Conservation (phyloP, 2,329 filamentous ascomycete species). For the Fusarium sp. region DNA sequence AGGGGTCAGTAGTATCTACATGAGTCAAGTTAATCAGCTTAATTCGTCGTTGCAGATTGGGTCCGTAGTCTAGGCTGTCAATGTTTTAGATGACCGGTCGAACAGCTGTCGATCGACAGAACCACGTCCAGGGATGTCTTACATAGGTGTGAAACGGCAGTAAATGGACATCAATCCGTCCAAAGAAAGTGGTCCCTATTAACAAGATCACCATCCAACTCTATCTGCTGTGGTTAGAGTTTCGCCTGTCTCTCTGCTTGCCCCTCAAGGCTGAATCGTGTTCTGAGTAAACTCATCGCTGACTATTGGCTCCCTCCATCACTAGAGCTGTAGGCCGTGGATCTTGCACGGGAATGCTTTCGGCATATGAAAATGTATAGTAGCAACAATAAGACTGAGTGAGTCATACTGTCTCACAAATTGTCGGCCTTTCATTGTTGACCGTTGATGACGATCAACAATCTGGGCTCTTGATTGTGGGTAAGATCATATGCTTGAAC, state of each 20-base stretch:
- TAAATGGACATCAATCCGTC: slow-evolving; percentile 1
- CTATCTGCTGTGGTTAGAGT: slow-evolving; percentile 17
- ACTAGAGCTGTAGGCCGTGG: slow-evolving; percentile 21
- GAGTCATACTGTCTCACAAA: slow-evolving; percentile 16
- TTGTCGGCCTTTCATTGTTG: not conserved
- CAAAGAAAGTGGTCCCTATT: slow-evolving; percentile 3
- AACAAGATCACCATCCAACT: slow-evolving; percentile 18
- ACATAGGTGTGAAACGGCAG: slow-evolving; percentile 13
- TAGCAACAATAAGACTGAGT: not conserved
- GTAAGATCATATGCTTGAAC: slow-evolving; percentile 4
- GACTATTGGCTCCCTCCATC: slow-evolving; percentile 26
- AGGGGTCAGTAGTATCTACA: slow-evolving; percentile 11
- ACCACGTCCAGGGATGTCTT: not conserved
- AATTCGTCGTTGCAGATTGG: not conserved
- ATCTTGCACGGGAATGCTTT: slow-evolving; percentile 5
- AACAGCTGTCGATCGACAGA: slow-evolving; percentile 5
- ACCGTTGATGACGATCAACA: slow-evolving; percentile 13
- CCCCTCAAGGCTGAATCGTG: slow-evolving; percentile 32
- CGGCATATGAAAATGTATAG: not conserved
- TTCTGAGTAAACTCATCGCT: not conserved
- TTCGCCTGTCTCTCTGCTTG: slow-evolving; percentile 23
- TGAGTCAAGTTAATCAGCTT: slow-evolving; percentile 28
- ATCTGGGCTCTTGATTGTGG: slow-evolving; percentile 16
- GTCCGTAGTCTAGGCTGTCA: not conserved
- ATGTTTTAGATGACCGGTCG: not conserved